Evolutionary conservation across 2,329 filamentous ascomycete genomes (phyloP).

Genomic region (Seiridium cupressi): DNA sequence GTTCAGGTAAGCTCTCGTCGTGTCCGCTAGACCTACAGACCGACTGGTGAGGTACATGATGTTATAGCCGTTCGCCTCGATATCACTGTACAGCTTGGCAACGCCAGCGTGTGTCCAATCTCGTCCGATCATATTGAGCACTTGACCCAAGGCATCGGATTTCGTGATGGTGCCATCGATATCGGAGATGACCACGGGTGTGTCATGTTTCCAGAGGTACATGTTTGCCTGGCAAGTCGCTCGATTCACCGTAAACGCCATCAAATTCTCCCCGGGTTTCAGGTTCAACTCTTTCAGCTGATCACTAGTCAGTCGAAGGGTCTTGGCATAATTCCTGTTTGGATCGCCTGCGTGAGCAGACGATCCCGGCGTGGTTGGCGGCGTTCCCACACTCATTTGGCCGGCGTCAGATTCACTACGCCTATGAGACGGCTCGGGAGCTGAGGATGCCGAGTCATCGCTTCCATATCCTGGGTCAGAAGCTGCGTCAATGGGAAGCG

Average conservation of each 20-base stretch:
- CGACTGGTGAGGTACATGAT: constrained; percentile 97
- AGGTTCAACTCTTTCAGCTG: constrained; percentile 85
- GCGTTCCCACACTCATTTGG: constrained; percentile 55
- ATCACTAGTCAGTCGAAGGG: constrained; percentile 88
- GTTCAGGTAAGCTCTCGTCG: constrained; percentile 82
- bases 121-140: constrained; percentile 92
- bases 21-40: constrained; percentile 91
- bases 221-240: constrained; percentile 90
- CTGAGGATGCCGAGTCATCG: constrained; percentile 65
- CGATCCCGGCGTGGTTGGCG: constrained; percentile 69
- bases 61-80: constrained; percentile 93
- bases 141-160: constrained; percentile 89
- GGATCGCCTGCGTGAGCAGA: constrained; percentile 57
- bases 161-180: constrained; percentile 99
- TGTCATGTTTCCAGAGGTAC: constrained; percentile 90
- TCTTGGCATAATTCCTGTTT: constrained; percentile 92
- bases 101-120: constrained; percentile 98
- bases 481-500: constrained; percentile 70
- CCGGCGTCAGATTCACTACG: constrained; percentile 67
- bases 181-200: constrained; percentile 95
- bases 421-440: constrained; percentile 48
- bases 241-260: constrained; percentile 95
- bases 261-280: constrained; percentile 81
- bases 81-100: constrained; percentile 95
- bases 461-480: constrained; percentile 96